Percentiles rank a stretch among this genome's conserved stretches.
Evolutionary conservation across 305 asterid species (phyloP).

Genomic region (Solanum hybrid): DNA sequence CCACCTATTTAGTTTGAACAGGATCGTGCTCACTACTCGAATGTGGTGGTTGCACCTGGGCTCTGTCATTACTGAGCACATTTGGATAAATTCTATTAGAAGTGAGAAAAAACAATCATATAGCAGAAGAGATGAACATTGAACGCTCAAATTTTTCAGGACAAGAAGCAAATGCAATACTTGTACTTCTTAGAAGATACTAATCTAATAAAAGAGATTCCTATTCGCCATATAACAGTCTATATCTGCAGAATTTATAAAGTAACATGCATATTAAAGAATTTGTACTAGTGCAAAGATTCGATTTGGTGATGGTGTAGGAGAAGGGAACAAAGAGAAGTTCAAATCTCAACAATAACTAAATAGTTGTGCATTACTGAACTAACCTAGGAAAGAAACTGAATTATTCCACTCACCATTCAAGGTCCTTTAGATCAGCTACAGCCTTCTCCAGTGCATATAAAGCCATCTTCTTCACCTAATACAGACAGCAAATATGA

Average conservation of each 20-base stretch:
- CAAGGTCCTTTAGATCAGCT: constrained; percentile 6
- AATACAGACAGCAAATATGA: background rate
- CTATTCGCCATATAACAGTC: background rate
- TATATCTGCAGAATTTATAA: background rate
- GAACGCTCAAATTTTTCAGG: background rate
- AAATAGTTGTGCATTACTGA: background rate
- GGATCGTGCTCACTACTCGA: background rate
- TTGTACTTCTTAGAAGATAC: background rate
- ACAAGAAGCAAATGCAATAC: background rate
- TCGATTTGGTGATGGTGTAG: background rate
- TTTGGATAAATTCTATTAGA: background rate
- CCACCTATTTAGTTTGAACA: background rate
- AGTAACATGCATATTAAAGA: background rate
- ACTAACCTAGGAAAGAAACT: background rate
- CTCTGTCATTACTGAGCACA: background rate
- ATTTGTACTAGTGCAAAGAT: background rate
- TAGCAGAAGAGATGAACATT: background rate
- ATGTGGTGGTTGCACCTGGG: background rate
- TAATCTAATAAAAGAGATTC: background rate
- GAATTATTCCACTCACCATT: constrained; percentile 12
- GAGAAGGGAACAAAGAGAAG: background rate
- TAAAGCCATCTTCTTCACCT: constrained; percentile 36
- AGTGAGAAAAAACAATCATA: background rate
- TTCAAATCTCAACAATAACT: background rate
- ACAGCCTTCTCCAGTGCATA: constrained; percentile 23